These are phyloP conservation scores for Phytophthora pluvialis DNA, from an alignment of 352 stramenopile species.

Conservation along the genomic window DNA sequence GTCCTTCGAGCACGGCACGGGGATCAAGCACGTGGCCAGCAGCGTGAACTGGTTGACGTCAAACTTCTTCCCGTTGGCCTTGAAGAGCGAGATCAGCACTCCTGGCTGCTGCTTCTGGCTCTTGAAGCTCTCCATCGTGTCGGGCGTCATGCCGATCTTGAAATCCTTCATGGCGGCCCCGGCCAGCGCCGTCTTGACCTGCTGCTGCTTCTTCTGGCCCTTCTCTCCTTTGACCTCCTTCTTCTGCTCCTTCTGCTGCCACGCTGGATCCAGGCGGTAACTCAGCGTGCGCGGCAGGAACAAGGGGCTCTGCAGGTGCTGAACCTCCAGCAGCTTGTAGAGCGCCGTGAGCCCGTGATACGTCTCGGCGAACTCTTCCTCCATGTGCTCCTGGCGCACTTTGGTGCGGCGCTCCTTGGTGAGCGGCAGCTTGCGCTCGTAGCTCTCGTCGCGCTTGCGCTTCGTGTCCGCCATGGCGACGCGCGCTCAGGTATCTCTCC, in stretches of 20 bases:
- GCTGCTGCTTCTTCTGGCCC: not conserved
- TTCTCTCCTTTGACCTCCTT: conserved; percentile 24
- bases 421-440: conserved; percentile 43
- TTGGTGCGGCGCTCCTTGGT: conserved; percentile 50
- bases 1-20: conserved; percentile 70
- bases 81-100: conserved; percentile 63
- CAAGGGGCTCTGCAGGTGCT: conserved; percentile 73
- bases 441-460: conserved; percentile 68
- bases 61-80: conserved; percentile 49
- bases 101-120: conserved; percentile 59
- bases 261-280: conserved; percentile 60
- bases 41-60: conserved; percentile 67
- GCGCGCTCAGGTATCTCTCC: not conserved
- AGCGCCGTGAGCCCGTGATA: conserved; percentile 80
- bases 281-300: conserved; percentile 82
- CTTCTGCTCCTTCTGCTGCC: conserved; percentile 25
- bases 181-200: conserved; percentile 15
- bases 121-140: conserved; percentile 70
- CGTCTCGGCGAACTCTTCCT: conserved; percentile 81
- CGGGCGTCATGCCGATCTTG: conserved; percentile 72
- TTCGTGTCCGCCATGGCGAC: conserved; percentile 42
- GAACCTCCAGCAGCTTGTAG: conserved; percentile 84
- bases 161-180: conserved; percentile 55
- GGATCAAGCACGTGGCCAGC: conserved; percentile 64
- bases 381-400: conserved; percentile 74